Conservation (phyloP, 1,284 basidiomycete species). For the Austroboletus olivaceoglutinosus region DNA sequence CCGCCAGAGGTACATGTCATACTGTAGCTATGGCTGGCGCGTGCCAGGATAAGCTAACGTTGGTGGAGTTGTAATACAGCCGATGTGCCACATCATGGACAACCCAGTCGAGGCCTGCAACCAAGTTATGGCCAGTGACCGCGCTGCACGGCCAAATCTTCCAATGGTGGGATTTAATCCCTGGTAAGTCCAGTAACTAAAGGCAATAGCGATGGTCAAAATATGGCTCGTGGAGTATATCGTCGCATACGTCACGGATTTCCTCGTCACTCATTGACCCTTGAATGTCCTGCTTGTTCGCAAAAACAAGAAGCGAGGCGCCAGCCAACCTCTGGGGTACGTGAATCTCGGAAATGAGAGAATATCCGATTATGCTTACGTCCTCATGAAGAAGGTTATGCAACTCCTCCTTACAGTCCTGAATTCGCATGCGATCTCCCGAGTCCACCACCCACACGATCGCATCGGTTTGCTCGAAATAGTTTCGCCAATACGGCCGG, state of each 20-base stretch:
- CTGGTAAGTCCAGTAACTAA: slow-evolving; percentile 73
- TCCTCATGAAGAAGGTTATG: slow-evolving; percentile 87
- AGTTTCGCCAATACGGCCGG: slow-evolving; percentile 98
- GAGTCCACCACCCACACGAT: slow-evolving; percentile 99
- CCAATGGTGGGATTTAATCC: slow-evolving; percentile 88
- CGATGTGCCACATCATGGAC: slow-evolving; percentile 85
- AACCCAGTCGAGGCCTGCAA: slow-evolving; percentile 92
- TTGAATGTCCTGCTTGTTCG: slow-evolving; percentile 97
- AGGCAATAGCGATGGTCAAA: slow-evolving; percentile 12
- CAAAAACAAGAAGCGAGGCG: slow-evolving; percentile 93
- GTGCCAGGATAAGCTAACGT: slow-evolving; percentile 6
- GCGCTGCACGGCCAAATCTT: slow-evolving; percentile 91
- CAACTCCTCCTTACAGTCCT: slow-evolving; percentile 87
- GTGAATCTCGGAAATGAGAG: slow-evolving; percentile 16
- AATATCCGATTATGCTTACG: slow-evolving; percentile 48
- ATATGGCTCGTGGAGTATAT: slow-evolving; percentile 7
- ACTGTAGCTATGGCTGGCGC: neutral
- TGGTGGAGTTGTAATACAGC: slow-evolving; percentile 58
- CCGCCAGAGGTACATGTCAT: slow-evolving; percentile 1
- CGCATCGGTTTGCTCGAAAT: slow-evolving; percentile 98
- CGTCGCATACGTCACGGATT: slow-evolving; percentile 71
- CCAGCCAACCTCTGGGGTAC: slow-evolving; percentile 78
- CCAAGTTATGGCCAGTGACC: slow-evolving; percentile 81
- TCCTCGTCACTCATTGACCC: slow-evolving; percentile 83
- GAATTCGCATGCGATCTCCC: slow-evolving; percentile 84